Evolutionary conservation across 192 early-diverging fungal species (phyloP).

Genomic region (Paraglomus brasilianum): DNA sequence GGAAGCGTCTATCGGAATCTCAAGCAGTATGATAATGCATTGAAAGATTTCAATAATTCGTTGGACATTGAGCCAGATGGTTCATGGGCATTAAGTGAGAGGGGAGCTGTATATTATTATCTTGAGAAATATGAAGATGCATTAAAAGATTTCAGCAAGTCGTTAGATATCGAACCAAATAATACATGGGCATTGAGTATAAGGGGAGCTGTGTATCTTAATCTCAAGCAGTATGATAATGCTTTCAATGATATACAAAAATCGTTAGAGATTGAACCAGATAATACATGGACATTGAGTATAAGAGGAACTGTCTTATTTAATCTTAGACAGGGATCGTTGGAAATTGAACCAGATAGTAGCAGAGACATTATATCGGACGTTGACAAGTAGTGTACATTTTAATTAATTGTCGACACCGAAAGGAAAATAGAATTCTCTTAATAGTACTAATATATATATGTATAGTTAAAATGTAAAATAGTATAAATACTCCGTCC

Average conservation of each 20-base stretch:
- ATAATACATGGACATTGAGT: no score
- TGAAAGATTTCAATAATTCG: conserved; percentile 7
- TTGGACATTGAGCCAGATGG: conserved; percentile 1
- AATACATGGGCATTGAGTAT: conserved; percentile 17
- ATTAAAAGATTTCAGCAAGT: conserved; percentile 5
- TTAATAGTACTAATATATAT: no score
- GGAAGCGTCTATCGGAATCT: conserved; percentile 13
- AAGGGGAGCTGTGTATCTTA: neutral
- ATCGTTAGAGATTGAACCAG: no score
- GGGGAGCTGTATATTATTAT: conserved; percentile 3
- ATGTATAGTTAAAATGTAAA: no score
- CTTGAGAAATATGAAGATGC: neutral
- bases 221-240: neutral
- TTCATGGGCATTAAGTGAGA: neutral
- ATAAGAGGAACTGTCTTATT: no score
- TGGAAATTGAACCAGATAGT: no score
- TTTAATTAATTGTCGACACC: no score
- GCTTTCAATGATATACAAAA: neutral
- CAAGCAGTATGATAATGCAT: conserved; percentile 13
- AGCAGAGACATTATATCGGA: no score
- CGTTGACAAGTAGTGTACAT: no score
- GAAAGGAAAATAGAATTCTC: no score
- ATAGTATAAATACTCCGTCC: no score
- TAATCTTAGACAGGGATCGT: no score
- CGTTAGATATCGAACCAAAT: neutral